Evolutionary conservation across 768 basidiomycete species (phyloP).

Genomic region (Dictyophora rubrovolvata): DNA sequence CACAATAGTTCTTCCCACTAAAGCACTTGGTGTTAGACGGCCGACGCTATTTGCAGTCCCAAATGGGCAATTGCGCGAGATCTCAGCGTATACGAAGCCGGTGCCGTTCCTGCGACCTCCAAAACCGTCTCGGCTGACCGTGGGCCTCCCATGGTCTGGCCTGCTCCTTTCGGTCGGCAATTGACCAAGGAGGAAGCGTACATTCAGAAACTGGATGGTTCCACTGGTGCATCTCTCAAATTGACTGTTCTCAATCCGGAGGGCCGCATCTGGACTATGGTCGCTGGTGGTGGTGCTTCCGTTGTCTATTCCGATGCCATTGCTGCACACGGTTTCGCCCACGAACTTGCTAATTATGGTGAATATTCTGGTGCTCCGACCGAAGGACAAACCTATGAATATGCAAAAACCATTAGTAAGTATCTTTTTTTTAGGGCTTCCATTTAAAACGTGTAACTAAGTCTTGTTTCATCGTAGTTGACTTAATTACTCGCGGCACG

Average conservation of each 20-base stretch:
- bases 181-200: slow-evolving; percentile 99
- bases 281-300: slow-evolving; percentile 88
- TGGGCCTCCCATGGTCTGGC: slow-evolving; percentile 96
- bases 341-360: slow-evolving; percentile 98
- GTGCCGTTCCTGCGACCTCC: slow-evolving; percentile 30
- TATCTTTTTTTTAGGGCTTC: slow-evolving; percentile 13
- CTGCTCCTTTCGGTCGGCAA: slow-evolving; percentile 93
- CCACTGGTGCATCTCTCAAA: slow-evolving; percentile 96
- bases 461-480: slow-evolving; percentile 39
- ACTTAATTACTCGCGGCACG: slow-evolving; percentile 86
- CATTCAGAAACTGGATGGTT: slow-evolving; percentile 95
- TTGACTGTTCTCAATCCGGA: slow-evolving; percentile 92
- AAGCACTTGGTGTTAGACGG: slow-evolving; percentile 37
- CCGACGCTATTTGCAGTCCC: slow-evolving; percentile 94
- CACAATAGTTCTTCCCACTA: too few relatives aligned
- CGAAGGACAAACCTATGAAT: slow-evolving; percentile 98
- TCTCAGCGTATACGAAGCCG: slow-evolving; percentile 57
- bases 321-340: slow-evolving; percentile 87
- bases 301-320: slow-evolving; percentile 69
- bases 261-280: slow-evolving; percentile 99
- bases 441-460: slow-evolving; percentile 7
- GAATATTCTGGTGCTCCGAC: slow-evolving; percentile 98
- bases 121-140: slow-evolving; percentile 71
- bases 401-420: slow-evolving; percentile 94
- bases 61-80: slow-evolving; percentile 99